These are phyloP conservation scores for Hortiboletus rubellus DNA, from an alignment of 1,284 basidiomycete genomes.

Conservation along the genomic window DNA sequence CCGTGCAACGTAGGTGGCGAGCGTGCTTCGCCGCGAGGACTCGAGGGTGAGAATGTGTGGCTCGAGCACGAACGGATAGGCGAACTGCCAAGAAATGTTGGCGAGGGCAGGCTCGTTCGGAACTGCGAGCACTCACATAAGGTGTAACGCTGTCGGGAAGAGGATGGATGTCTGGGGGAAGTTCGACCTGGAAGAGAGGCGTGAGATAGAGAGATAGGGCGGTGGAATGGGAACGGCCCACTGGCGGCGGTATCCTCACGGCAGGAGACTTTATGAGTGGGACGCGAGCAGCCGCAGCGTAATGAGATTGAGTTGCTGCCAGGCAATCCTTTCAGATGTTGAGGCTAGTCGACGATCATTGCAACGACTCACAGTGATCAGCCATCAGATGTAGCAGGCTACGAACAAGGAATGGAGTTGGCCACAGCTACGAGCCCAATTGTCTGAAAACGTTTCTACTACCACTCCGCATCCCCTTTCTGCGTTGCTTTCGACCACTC, in stretches of 20 bases:
- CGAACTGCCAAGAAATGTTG: constrained; percentile 60
- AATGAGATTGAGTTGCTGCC: constrained; percentile 49
- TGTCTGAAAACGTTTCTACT: constrained; percentile 81
- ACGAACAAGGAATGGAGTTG: not conserved
- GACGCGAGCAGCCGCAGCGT: constrained; percentile 69
- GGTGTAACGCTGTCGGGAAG: constrained; percentile 84
- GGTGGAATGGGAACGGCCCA: constrained; percentile 38
- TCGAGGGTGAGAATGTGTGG: constrained; percentile 76
- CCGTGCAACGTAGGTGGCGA: constrained; percentile 62
- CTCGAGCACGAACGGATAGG: constrained; percentile 91
- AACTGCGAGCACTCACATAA: constrained; percentile 59
- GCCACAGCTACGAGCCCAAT: constrained; percentile 24
- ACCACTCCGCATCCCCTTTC: constrained; percentile 78
- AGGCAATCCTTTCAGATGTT: not conserved
- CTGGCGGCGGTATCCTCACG: constrained; percentile 79
- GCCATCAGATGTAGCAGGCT: constrained; percentile 10
- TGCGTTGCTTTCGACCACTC: constrained; percentile 68
- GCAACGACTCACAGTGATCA: constrained; percentile 25
- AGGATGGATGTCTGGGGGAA: constrained; percentile 89
- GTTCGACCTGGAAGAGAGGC: constrained; percentile 56
- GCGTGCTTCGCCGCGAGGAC: constrained; percentile 64
- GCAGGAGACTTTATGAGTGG: constrained; percentile 91
- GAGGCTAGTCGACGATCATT: not conserved
- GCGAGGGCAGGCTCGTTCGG: not conserved
- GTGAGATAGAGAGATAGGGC: not conserved